Evolutionary conservation across 805 yeast genomes (phyloP).

Genomic region (Ogataea paradorogensis): DNA sequence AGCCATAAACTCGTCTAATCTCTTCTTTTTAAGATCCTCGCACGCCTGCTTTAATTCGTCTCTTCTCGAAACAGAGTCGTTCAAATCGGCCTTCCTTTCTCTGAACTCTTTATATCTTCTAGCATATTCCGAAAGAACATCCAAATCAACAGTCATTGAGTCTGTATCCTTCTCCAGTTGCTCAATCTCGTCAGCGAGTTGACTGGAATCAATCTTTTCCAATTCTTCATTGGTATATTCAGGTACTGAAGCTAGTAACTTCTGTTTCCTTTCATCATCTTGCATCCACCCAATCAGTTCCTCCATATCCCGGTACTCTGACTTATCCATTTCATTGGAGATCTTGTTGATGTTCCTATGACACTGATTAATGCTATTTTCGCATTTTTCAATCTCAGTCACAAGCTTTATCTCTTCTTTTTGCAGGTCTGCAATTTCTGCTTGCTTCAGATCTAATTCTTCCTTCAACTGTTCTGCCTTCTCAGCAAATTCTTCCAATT

Average conservation of each 20-base stretch:
- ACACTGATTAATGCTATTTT: conserved; percentile 36
- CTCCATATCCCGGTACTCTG: conserved; percentile 54
- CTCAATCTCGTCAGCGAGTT: conserved; percentile 49
- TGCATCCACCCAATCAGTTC: conserved; percentile 52
- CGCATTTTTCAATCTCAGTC: conserved; percentile 59
- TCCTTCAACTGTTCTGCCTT: conserved; percentile 42
- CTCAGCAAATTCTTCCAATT: conserved; percentile 39
- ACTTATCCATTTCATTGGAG: conserved; percentile 39
- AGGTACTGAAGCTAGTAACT: conserved; percentile 20
- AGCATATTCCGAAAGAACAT: conserved; percentile 74
- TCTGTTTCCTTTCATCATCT: conserved; percentile 27
- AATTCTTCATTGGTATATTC: conserved; percentile 48
- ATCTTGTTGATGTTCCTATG: conserved; percentile 39
- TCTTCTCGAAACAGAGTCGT: conserved; percentile 61
- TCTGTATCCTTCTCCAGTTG: conserved; percentile 54
- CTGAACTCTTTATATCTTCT: conserved; percentile 61
- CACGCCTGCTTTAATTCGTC: conserved; percentile 59
- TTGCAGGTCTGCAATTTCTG: conserved; percentile 52
- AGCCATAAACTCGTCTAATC: conserved; percentile 87
- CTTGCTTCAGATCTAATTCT: conserved; percentile 38
- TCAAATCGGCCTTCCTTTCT: conserved; percentile 61
- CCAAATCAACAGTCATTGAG: conserved; percentile 63
- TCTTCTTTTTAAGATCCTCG: conserved; percentile 66
- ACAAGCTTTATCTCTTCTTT: conserved; percentile 66
- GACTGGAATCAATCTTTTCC: conserved; percentile 43